These are phyloP conservation scores for Colletotrichum sp. DNA, from an alignment of 2,329 filamentous ascomycete species.

Conservation along the genomic window DNA sequence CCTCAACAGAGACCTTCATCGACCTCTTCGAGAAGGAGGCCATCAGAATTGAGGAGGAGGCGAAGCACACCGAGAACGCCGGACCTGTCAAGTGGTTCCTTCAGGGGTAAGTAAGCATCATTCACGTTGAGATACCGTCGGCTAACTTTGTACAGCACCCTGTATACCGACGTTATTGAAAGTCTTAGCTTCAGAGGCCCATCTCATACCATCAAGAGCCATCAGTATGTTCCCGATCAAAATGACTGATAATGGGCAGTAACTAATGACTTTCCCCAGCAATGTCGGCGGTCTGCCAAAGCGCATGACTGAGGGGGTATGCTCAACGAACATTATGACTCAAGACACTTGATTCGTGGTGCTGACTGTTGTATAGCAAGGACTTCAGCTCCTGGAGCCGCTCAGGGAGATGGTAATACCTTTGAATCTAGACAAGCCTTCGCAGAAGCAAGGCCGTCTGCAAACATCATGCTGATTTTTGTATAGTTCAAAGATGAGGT, in stretches of 20 bases:
- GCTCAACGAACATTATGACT: neutral
- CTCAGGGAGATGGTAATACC: constrained; percentile 15
- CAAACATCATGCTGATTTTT: neutral
- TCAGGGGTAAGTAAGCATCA: constrained; percentile 58
- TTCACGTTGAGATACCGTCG: neutral
- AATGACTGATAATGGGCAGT: neutral
- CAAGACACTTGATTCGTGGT: constrained; percentile 16
- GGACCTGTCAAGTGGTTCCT: constrained; percentile 86
- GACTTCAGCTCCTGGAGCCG: constrained; percentile 23
- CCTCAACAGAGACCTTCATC: constrained; percentile 29
- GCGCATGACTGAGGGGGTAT: neutral
- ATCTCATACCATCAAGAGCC: constrained; percentile 52
- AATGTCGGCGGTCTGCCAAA: neutral
- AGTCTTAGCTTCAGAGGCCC: constrained; percentile 39
- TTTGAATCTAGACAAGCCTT: constrained; percentile 29
- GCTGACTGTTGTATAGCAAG: neutral
- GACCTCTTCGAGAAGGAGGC: constrained; percentile 62
- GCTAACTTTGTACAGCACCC: neutral
- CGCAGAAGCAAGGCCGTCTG: neutral
- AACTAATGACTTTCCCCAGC: constrained; percentile 17
- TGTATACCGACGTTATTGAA: constrained; percentile 46
- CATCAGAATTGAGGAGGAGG: constrained; percentile 69
- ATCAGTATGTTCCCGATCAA: neutral
- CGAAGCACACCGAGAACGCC: constrained; percentile 68
- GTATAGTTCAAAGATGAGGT: constrained; percentile 27